phyloP scores from a whole-genome alignment of 106 monocot species.

The Gastrodia elata region DNA sequence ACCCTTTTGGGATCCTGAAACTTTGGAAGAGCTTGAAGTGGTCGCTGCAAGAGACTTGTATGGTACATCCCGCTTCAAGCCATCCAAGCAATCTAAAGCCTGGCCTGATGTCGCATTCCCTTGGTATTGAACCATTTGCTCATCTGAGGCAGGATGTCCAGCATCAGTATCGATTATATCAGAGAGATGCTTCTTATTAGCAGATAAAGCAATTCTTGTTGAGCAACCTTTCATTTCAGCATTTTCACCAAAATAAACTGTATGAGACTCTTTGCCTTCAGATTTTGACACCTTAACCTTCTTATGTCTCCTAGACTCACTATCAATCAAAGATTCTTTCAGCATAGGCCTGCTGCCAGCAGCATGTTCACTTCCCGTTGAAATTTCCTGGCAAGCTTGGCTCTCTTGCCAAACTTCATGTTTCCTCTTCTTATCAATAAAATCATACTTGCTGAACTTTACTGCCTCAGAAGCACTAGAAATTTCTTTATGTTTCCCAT shows the following conservation, averaged over 20 bases:
- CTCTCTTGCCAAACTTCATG: slow-evolving; percentile 33
- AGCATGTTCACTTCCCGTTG: neutral
- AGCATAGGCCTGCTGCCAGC: slow-evolving; percentile 2
- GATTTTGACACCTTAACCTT: slow-evolving; percentile 30
- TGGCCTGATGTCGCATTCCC: slow-evolving; percentile 5
- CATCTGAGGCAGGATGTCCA: slow-evolving; percentile 12
- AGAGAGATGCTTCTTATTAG: slow-evolving; percentile 7
- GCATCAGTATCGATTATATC: slow-evolving; percentile 12
- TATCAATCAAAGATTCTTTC: slow-evolving; percentile 27
- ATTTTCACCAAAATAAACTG: slow-evolving; percentile 11
- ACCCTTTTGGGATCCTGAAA: slow-evolving; percentile 43
- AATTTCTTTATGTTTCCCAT: slow-evolving; percentile 27
- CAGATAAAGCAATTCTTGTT: slow-evolving; percentile 16
- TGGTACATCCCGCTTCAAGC: slow-evolving; percentile 20
- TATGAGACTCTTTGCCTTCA: slow-evolving; percentile 25
- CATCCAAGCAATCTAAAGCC: slow-evolving; percentile 16
- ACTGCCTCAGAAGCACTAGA: slow-evolving; percentile 16
- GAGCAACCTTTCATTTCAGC: slow-evolving; percentile 9
- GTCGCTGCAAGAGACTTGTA: slow-evolving; percentile 28
- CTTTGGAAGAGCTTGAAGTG: slow-evolving; percentile 57
- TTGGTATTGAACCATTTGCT: slow-evolving; percentile 11
- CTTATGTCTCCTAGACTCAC: slow-evolving; percentile 32
- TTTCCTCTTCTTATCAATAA: slow-evolving; percentile 47
- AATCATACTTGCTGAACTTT: slow-evolving; percentile 18
- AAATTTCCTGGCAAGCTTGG: slow-evolving; percentile 11